These are phyloP conservation scores for Acer yangbiense DNA, from an alignment of 345 rosid genomes.

Conservation along the genomic window DNA sequence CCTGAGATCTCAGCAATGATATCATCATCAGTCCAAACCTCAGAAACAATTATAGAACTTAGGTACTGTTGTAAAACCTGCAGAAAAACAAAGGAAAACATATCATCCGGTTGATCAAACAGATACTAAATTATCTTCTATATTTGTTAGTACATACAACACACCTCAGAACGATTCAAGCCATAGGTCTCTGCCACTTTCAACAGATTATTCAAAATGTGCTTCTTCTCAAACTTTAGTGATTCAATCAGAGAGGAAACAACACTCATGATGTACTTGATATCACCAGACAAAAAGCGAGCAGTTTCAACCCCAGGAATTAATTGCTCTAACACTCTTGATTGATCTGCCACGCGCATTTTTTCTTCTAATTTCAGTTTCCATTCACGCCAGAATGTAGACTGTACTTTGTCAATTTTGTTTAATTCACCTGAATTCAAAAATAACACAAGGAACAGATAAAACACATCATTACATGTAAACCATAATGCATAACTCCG, in stretches of 20 bases:
- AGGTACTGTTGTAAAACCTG: constrained; percentile 73
- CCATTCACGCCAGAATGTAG: constrained; percentile 98
- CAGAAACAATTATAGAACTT: constrained; percentile 71
- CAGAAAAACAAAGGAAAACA: constrained; percentile 16
- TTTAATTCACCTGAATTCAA: constrained; percentile 69
- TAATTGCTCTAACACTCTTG: constrained; percentile 76
- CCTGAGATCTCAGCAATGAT: constrained; percentile 69
- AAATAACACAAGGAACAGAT: constrained; percentile 17
- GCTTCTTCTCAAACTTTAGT: constrained; percentile 73
- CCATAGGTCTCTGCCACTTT: constrained; percentile 64
- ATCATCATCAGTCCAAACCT: constrained; percentile 80
- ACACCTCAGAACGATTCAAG: constrained; percentile 68
- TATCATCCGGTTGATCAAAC: not conserved
- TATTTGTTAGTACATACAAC: constrained; percentile 5
- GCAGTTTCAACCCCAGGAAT: constrained; percentile 86
- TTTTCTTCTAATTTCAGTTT: constrained; percentile 88
- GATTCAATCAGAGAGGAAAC: constrained; percentile 71
- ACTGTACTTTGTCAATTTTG: constrained; percentile 74
- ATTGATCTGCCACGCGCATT: constrained; percentile 69
- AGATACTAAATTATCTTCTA: constrained; percentile 1
- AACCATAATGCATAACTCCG: not conserved
- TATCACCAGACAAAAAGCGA: constrained; percentile 82
- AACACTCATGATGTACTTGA: constrained; percentile 53
- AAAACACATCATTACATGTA: constrained; percentile 6
- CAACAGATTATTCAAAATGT: constrained; percentile 61